phyloP scores from a whole-genome alignment of 2,329 filamentous ascomycete species.

The Ambrosiella cleistominuta region DNA sequence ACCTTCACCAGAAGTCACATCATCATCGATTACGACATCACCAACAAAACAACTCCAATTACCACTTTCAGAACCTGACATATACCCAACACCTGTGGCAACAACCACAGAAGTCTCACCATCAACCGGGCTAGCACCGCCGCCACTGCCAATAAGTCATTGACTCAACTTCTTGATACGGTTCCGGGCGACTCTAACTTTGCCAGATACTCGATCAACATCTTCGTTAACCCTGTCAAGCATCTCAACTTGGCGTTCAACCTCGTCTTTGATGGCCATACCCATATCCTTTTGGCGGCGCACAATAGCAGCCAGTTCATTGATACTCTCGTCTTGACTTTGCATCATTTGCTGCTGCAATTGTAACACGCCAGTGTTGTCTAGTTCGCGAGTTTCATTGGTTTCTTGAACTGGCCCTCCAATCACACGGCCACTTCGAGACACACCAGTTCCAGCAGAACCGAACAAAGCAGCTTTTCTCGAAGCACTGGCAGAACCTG shows the following conservation, averaged over 20 bases:
- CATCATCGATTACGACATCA: background rate
- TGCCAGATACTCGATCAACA: constrained; percentile 45
- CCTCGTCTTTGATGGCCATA: constrained; percentile 55
- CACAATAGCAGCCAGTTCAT: constrained; percentile 50
- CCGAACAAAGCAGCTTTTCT: constrained; percentile 35
- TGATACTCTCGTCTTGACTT: constrained; percentile 58
- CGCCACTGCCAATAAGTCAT: constrained; percentile 19
- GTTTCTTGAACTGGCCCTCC: constrained; percentile 60
- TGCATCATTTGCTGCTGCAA: constrained; percentile 57
- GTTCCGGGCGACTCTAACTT: constrained; percentile 58
- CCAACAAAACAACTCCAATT: too few relatives aligned
- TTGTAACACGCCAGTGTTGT: constrained; percentile 57
- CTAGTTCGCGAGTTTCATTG: constrained; percentile 56
- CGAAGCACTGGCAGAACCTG: constrained; percentile 27
- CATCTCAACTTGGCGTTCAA: constrained; percentile 54
- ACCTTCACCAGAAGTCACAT: background rate
- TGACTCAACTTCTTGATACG: constrained; percentile 43
- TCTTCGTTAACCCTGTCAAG: constrained; percentile 50
- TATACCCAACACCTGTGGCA: background rate
- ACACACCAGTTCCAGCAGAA: constrained; percentile 17
- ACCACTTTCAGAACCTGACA: background rate
- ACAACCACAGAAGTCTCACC: background rate
- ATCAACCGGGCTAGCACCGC: constrained; percentile 4
- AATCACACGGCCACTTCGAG: constrained; percentile 39
- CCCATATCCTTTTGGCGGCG: constrained; percentile 62